Evolutionary conservation across 2,329 filamentous ascomycete species (phyloP).

Genomic region (Bimuria novae-zelandiae): DNA sequence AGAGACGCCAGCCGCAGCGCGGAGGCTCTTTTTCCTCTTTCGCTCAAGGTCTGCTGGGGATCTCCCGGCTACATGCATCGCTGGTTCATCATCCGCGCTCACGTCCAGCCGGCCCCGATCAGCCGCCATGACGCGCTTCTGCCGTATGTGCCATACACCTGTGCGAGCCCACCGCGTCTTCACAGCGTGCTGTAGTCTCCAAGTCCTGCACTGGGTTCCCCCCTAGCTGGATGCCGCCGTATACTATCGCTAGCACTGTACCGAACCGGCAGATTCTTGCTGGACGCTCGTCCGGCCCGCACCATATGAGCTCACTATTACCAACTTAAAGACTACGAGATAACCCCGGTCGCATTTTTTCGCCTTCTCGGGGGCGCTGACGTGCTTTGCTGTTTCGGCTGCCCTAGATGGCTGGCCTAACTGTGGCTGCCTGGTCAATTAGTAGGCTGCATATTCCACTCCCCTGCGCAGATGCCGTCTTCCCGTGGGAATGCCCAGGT

Average conservation of each 20-base stretch:
- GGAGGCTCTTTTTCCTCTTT: constrained; percentile 17
- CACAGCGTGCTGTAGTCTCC: too few relatives aligned
- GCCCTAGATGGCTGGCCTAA: constrained; percentile 25
- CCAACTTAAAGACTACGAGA: constrained; percentile 15
- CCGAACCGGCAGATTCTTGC: background rate
- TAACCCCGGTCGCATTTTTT: constrained; percentile 30
- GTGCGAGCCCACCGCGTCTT: too few relatives aligned
- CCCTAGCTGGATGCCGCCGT: constrained; percentile 1
- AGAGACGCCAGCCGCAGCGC: constrained; percentile 4
- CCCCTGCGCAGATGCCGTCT: background rate
- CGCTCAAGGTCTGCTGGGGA: constrained; percentile 32
- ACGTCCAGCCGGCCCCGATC: too few relatives aligned
- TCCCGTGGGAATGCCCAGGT: background rate
- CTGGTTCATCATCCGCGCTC: too few relatives aligned
- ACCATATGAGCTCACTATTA: constrained; percentile 13
- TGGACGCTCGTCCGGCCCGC: constrained; percentile 5
- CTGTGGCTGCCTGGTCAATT: constrained; percentile 6
- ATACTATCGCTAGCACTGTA: background rate
- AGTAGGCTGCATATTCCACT: background rate
- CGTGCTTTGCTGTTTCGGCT: constrained; percentile 37
- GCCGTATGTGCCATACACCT: too few relatives aligned
- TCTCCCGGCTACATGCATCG: too few relatives aligned
- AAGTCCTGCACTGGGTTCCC: too few relatives aligned
- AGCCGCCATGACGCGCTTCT: too few relatives aligned
- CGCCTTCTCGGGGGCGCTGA: constrained; percentile 31